Evolutionary conservation across 768 basidiomycete genomes (phyloP).

Genomic region (Hydnum rufescens): DNA sequence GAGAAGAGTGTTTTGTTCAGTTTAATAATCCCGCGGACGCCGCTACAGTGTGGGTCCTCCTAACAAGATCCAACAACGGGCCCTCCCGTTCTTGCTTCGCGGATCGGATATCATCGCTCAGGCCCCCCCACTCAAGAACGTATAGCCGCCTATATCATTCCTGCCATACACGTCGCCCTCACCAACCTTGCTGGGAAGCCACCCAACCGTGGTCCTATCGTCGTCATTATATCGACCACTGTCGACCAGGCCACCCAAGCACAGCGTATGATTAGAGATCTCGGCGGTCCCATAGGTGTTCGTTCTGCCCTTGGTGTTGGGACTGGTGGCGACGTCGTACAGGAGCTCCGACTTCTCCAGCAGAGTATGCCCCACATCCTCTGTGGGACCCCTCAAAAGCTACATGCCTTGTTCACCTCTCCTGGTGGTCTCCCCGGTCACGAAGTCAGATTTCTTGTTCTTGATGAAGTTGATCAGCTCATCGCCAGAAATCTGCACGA

Average conservation of each 20-base stretch:
- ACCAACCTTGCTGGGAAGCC: constrained; percentile 36
- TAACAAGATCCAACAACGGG: constrained; percentile 96
- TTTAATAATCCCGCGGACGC: neutral
- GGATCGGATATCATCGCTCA: constrained; percentile 97
- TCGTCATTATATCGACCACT: constrained; percentile 90
- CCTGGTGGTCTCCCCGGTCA: constrained; percentile 58
- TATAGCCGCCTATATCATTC: constrained; percentile 92
- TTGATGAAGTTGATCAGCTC: constrained; percentile 95
- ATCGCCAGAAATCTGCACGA: constrained; percentile 95
- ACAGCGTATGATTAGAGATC: constrained; percentile 81
- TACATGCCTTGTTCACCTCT: constrained; percentile 75
- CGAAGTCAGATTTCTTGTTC: constrained; percentile 81
- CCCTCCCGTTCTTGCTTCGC: constrained; percentile 81
- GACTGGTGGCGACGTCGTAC: constrained; percentile 41
- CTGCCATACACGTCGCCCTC: constrained; percentile 67
- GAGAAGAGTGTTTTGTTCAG: neutral
- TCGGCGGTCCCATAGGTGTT: constrained; percentile 85
- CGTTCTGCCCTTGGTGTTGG: constrained; percentile 79
- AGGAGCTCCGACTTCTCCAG: constrained; percentile 66
- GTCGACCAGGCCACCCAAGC: constrained; percentile 98
- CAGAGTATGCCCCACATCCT: constrained; percentile 90
- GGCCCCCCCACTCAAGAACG: constrained; percentile 97
- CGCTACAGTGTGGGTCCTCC: constrained; percentile 72
- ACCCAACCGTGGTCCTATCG: constrained; percentile 59
- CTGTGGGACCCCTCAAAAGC: constrained; percentile 91